A percentile compares a stretch with the other conserved stretches of the same genome.
These are phyloP conservation scores for Rhizopus delemar DNA, from an alignment of 371 early-diverging fungal species.

Conservation along the genomic window DNA sequence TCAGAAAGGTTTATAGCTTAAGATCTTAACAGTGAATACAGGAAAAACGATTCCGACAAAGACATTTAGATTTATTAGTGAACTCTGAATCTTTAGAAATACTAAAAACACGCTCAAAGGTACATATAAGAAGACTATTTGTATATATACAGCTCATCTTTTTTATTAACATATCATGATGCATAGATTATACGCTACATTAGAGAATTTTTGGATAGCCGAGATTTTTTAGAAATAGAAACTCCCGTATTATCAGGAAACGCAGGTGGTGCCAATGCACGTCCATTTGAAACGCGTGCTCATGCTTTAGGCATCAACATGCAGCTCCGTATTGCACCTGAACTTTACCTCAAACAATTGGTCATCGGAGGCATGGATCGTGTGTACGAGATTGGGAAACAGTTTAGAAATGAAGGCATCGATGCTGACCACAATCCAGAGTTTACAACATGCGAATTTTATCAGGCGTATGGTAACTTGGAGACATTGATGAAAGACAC, in stretches of 20 bases:
- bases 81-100: conserved; percentile 67
- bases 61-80: conserved; percentile 89
- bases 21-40: neutral
- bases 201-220: conserved; percentile 74
- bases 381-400: conserved; percentile 96
- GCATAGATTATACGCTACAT: conserved; percentile 71
- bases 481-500: conserved; percentile 83
- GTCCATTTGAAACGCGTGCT: conserved; percentile 88
- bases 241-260: conserved; percentile 90
- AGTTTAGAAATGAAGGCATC: conserved; percentile 98
- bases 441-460: conserved; percentile 97
- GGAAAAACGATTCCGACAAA: conserved; percentile 82
- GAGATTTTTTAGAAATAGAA: conserved; percentile 94
- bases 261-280: conserved; percentile 95
- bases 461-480: conserved; percentile 91
- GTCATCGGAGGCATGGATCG: conserved; percentile 94
- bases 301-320: conserved; percentile 81
- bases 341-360: conserved; percentile 93
- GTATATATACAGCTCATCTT: too few species aligned
- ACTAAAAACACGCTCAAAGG: conserved; percentile 59
- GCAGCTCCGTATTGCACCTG: conserved; percentile 93
- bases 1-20: neutral
- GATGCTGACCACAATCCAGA: conserved; percentile 98
- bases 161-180: too few species aligned
- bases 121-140: conserved; percentile 1